Base-by-base conservation (phyloP, 108 stramenopile genomes). In the Conticribra weissflogii region DNA sequence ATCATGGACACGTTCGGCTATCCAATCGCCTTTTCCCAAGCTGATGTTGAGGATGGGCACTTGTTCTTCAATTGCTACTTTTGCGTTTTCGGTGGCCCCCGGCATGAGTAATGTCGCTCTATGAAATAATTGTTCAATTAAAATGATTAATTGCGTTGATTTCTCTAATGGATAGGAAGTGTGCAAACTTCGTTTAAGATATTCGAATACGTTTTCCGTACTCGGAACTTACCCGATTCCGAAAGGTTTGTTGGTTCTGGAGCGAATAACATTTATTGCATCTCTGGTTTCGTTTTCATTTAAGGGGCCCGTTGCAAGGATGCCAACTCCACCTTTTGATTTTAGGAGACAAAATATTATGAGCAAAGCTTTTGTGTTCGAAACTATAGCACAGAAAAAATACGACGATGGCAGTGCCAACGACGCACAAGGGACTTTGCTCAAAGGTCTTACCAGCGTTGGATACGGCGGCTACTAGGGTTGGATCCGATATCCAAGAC, bases 11-110 rank as follows among this genome's bases (percentile, higher is more conserved):
- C 70, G 81, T 46, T 93, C 63, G 24, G 87, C 87, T 25, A 96
- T 88, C 91, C 95, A 93, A 28, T 87, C 86, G 14, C 86, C 90
- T 53, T 92, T 96, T 5, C 95, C 95, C n/a, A 96, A 70, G 64
- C 84, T 85, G 34, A 90, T 81, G 77, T 96, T 96, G 55, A 96
- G 81, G 31, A 93, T 62, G 14, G 92, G 92, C 12, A 96, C 95
- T 58, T 90, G 68, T 66, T 96, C 95, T 53, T 89, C 88, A 62
- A 96, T 58, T 5, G 94, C 91, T 25, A 93, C 90, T 34, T 81
- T 58, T 30, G 90, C 94, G 81, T 96, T 96, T 61, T 91, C 91
- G 45, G 49, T 66, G 4, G 94, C 85, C 14, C 94, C 91, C 15
- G 94, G 94, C 94, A 95, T 95, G 48, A 95, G 79, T 36, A 95